Evolutionary conservation across 768 basidiomycete species (phyloP), one percentile per base, ranked within the genome.

Genomic region (Psilocybe subaeruginosa): DNA sequence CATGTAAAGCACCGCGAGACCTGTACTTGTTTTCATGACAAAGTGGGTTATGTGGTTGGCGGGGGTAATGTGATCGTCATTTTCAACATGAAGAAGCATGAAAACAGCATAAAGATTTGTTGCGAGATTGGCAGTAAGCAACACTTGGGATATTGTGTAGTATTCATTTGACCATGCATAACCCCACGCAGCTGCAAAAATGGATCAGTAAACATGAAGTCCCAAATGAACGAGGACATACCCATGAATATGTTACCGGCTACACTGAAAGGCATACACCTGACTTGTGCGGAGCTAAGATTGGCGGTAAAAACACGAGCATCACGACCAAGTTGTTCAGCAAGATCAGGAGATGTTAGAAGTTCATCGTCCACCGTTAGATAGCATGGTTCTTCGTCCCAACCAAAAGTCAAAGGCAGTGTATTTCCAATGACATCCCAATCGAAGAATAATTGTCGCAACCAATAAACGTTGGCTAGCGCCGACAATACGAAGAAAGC

Each of bases 21-120:
- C 81, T 0, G 75, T 69, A 48, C 73, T 74, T 3, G 77, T 76
- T 62, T 81, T 82, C 47, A 76, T 76, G 51, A 80, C 76, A n/a
- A 78, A 61, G 61, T 79, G 78, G 12, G 78, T 78, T 27, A 76
- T 48, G 9, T 62, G 57, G 54, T 77, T 73, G 31, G 71, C 54
- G 5, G 63, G 68, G 1, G 74, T 69, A 63, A 67, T 65, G 8
- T 55, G 19, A 29, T 68, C 64, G 29, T 72, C 68, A 1, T 64
- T 43, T 11, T 66, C 63, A 2, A 70, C 59, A 12, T 68, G 64
- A 11, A 77, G 69, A 8, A 76, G 62, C 16, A 70, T 61, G 19
- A 75, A 75, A 31, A 78, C 69, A 23, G 75, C 73, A 60, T 72
- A 74, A 46, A 81, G 68, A 45, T 81, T 77, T 49, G 69, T 68